Conservation (phyloP, 441 rosid genomes). For the Pelargonium cotyledonis region DNA sequence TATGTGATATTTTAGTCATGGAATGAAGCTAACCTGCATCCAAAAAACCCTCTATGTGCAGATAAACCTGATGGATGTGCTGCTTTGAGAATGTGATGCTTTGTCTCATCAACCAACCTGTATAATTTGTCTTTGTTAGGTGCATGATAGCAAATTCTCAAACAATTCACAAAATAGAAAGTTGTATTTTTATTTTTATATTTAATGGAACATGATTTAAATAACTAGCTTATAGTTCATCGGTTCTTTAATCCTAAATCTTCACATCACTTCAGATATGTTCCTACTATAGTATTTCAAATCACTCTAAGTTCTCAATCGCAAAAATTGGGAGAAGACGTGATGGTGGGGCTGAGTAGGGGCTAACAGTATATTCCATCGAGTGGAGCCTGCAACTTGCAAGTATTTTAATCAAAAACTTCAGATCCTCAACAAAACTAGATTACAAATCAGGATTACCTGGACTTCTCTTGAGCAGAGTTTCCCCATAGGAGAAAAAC, state of each 20-base stretch:
- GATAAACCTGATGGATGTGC: slow-evolving; percentile 99
- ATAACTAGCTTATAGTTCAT: too few relatives aligned
- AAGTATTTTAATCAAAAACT: not conserved
- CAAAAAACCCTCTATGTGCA: slow-evolving; percentile 88
- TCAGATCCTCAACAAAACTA: slow-evolving; percentile 5
- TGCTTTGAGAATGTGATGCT: slow-evolving; percentile 84
- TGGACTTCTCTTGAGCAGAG: slow-evolving; percentile 83
- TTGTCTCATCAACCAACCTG: slow-evolving; percentile 82
- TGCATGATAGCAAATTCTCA: not conserved
- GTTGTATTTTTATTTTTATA: too few relatives aligned
- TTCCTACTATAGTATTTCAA: too few relatives aligned
- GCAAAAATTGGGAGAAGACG: too few relatives aligned
- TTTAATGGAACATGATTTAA: too few relatives aligned
- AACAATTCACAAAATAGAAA: too few relatives aligned
- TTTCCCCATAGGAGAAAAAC: slow-evolving; percentile 93
- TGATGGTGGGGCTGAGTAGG: too few relatives aligned
- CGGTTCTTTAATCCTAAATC: too few relatives aligned
- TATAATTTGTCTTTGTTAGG: not conserved
- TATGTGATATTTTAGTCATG: not conserved
- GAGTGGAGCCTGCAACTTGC: not conserved
- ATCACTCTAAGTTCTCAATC: too few relatives aligned
- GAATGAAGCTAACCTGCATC: slow-evolving; percentile 67
- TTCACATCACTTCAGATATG: too few relatives aligned
- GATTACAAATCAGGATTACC: slow-evolving; percentile 29
- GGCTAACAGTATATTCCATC: not conserved